Percentiles rank a stretch among this genome's conserved stretches.
These are phyloP conservation scores for Solanum medicagineum DNA, from an alignment of 257 asterid species.

Conservation along the genomic window DNA sequence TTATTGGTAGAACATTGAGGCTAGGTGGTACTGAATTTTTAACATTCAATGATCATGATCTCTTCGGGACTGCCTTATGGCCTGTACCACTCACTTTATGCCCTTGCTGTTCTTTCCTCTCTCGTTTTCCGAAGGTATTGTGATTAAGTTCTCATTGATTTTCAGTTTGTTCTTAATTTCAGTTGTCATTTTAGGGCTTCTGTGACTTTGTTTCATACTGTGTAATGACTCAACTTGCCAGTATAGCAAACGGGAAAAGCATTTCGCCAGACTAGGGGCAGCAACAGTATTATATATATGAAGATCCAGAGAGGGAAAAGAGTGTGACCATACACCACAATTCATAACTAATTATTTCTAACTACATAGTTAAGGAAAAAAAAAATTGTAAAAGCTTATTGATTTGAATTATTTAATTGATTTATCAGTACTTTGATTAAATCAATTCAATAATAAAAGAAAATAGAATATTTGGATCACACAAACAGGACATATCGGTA, in stretches of 20 bases:
- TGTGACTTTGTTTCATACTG: background rate
- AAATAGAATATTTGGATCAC: background rate
- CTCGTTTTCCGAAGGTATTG: background rate
- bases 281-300: background rate
- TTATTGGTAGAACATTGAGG: background rate
- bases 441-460: background rate
- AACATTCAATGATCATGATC: background rate
- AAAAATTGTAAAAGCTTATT: background rate
- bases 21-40: background rate
- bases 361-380: background rate
- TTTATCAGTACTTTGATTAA: background rate
- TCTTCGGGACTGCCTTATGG: background rate
- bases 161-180: background rate
- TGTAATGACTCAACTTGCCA: background rate
- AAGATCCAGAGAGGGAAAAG: background rate
- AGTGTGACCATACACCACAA: background rate
- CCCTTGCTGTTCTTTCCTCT: background rate
- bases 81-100: background rate
- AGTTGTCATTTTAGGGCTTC: background rate
- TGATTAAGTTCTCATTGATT: background rate
- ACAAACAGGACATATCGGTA: background rate
- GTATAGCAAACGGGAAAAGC: background rate
- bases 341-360: background rate
- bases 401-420: no score
- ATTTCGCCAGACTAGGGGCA: background rate